Evolutionary conservation across 2,329 filamentous ascomycete species (phyloP).

Genomic region (Alternaria arbusti): DNA sequence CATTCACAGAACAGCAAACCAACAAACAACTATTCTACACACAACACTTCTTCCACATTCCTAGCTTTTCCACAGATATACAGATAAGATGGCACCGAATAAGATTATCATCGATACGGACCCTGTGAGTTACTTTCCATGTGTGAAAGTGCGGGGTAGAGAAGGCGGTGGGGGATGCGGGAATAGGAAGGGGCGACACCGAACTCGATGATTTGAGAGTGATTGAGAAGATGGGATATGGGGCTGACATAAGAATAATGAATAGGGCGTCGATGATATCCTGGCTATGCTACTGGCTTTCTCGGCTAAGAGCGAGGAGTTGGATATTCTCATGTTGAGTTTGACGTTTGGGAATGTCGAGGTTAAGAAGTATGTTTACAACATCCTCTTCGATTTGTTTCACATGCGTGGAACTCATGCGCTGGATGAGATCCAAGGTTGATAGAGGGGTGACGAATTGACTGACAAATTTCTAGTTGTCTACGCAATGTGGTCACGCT

Average conservation of each 20-base stretch:
- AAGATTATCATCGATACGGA: slow-evolving; percentile 96
- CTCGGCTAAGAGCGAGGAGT: slow-evolving; percentile 78
- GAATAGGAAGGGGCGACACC: not conserved
- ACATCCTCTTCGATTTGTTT: not conserved
- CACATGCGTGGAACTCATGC: too few species aligned
- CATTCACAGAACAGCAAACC: not conserved
- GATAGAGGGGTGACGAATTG: not conserved
- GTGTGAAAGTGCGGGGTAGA: slow-evolving; percentile 11
- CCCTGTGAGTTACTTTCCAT: slow-evolving; percentile 63
- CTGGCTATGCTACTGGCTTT: slow-evolving; percentile 87
- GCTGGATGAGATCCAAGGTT: too few species aligned
- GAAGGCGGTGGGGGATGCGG: not conserved
- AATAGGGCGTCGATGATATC: slow-evolving; percentile 83
- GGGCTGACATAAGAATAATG: not conserved
- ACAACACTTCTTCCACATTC: too few species aligned
- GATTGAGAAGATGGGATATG: too few species aligned
- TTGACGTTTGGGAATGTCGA: slow-evolving; percentile 95
- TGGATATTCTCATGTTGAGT: slow-evolving; percentile 85
- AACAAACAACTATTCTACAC: too few species aligned
- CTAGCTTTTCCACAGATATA: too few species aligned
- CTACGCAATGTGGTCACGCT: slow-evolving; percentile 86
- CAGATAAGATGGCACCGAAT: slow-evolving; percentile 46
- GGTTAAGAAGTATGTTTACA: slow-evolving; percentile 70
- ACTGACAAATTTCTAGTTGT: slow-evolving; percentile 62
- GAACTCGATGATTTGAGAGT: not conserved